Base-by-base conservation (phyloP, 306 rosid species). In the Clitoria ternatea region DNA sequence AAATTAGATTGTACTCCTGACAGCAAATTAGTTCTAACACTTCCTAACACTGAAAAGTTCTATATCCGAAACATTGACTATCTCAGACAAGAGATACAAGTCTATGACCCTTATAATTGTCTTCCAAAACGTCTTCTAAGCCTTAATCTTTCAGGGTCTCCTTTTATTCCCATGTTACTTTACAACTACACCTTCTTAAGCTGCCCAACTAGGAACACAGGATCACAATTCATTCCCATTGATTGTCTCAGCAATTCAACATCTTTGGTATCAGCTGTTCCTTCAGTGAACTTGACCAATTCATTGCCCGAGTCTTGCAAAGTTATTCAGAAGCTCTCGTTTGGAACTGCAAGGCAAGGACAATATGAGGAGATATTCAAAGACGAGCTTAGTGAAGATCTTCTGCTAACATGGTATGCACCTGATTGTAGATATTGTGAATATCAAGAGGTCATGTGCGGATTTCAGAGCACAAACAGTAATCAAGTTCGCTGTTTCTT, bases 171-270 rank as follows among this genome's bases (percentile, higher is more conserved):
- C 0, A 37, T 45, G 29, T 72, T 62, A 37, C 39, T 42, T 9
- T 66, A 47, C 18, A 77, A 82, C 53, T 86, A 77, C 82, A 82
- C 92, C 13, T 81, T 91, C 76, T 66, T 87, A 32, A 76, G 88
- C 60, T 91, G 97, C 74, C 82, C 89, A 35, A 24, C 79, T 76
- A 73, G 48, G 1, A 76, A 65, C 57, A 44, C 75, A 43, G 66
- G 29, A 53, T 77, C 89, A 1, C 78, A 73, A 14, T 83, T 77
- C 75, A 45, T 78, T 27, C 24, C 88, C 66, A 49, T 88, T 45
- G 67, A 33, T 4, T 91, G 92, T 78, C 89, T 88, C 2, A 74
- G 92, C 73, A 88, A 80, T 62, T 86, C 89, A 7, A 91, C 92
- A 17, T 57, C 50, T 75, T 88, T 87, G 5, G 79, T 86, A 9